Conservation (phyloP, 2,329 filamentous ascomycete species). For the Westerdykella aurantiaca region DNA sequence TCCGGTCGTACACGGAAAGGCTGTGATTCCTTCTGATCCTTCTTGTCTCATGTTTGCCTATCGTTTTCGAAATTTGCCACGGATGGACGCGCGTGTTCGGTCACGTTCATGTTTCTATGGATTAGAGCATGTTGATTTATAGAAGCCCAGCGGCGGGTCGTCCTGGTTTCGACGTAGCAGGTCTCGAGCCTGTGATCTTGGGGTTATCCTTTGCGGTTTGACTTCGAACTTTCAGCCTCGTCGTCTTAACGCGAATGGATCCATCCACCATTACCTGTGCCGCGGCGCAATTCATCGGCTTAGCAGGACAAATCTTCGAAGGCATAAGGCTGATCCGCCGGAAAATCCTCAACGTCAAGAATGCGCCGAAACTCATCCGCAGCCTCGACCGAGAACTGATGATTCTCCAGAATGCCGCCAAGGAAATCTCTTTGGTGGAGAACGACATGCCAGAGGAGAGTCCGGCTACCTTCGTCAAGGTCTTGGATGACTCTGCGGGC, state of each 20-base stretch:
- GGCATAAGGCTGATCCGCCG: not conserved
- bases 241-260: not conserved
- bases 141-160: too few species aligned
- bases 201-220: too few species aligned
- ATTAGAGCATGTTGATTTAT: too few species aligned
- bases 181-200: too few species aligned
- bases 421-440: not conserved
- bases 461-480: not conserved
- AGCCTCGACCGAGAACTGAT: constrained; percentile 1
- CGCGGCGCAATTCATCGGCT: constrained; percentile 1
- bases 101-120: too few species aligned
- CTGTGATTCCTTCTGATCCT: too few species aligned
- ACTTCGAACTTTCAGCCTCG: too few species aligned
- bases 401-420: not conserved
- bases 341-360: not conserved
- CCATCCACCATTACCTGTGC: not conserved
- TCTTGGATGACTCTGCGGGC: not conserved
- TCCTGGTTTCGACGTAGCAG: too few species aligned
- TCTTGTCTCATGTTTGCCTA: too few species aligned
- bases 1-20: too few species aligned
- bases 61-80: too few species aligned
- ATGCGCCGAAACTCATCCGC: constrained; percentile 3
- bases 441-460: not conserved
- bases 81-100: too few species aligned
- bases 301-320: constrained; percentile 2